A percentile compares a stretch with the other conserved stretches of the same genome.
These are phyloP conservation scores for Nannizzia gypsea DNA, from an alignment of 2,329 filamentous ascomycete genomes.

Conservation along the genomic window DNA sequence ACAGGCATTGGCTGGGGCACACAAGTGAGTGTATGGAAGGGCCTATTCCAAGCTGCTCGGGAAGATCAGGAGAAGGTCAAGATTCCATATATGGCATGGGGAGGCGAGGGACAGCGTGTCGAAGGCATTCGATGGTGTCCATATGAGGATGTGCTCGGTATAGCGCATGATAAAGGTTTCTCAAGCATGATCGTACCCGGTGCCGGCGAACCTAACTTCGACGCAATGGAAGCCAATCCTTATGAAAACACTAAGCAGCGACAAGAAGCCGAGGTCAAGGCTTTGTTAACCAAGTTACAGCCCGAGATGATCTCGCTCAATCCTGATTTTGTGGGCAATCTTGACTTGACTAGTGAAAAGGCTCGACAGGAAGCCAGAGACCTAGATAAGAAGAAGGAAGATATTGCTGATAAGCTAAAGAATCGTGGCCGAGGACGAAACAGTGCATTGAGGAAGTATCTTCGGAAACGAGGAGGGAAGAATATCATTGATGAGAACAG, in stretches of 20 bases:
- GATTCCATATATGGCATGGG: slow-evolving; percentile 87
- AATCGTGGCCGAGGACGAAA: slow-evolving; percentile 84
- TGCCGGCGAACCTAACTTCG: slow-evolving; percentile 93
- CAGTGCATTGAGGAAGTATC: slow-evolving; percentile 71
- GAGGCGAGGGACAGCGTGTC: slow-evolving; percentile 68
- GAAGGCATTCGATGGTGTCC: slow-evolving; percentile 86
- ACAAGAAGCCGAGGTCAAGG: slow-evolving; percentile 82
- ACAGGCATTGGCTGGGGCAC: slow-evolving; percentile 89
- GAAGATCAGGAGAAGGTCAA: slow-evolving; percentile 66
- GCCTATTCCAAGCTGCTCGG: slow-evolving; percentile 64
- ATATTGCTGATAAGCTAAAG: slow-evolving; percentile 48
- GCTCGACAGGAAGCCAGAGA: slow-evolving; percentile 67
- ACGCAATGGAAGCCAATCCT: slow-evolving; percentile 85
- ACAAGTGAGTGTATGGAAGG: slow-evolving; percentile 79
- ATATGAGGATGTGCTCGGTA: slow-evolving; percentile 82
- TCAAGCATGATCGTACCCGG: slow-evolving; percentile 82
- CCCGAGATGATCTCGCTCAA: slow-evolving; percentile 96
- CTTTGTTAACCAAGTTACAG: slow-evolving; percentile 82
- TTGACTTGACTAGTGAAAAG: slow-evolving; percentile 70
- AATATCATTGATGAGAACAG: slow-evolving; percentile 96
- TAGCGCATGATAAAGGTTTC: slow-evolving; percentile 76
- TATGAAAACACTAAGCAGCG: slow-evolving; percentile 89
- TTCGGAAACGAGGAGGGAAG: slow-evolving; percentile 82
- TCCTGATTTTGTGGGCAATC: slow-evolving; percentile 77
- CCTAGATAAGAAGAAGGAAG: slow-evolving; percentile 57